A percentile compares a stretch with the other conserved stretches of the same genome.
phyloP scores from a whole-genome alignment of 2,329 filamentous ascomycete species.

The Aotearoamyces nothofagi region DNA sequence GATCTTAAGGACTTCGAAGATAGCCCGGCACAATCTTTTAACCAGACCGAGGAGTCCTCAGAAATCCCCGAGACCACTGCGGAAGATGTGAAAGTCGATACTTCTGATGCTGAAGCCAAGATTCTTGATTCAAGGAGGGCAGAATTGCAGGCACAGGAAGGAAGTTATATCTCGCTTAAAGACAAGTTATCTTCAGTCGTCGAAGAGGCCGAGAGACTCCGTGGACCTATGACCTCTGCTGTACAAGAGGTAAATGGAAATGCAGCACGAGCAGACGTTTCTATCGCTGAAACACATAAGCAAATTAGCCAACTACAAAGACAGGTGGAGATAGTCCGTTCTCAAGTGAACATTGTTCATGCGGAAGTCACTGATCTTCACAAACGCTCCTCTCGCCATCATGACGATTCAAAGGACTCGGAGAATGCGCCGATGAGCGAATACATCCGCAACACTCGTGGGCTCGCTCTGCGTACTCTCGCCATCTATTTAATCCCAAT shows the following conservation, averaged over 20 bases:
- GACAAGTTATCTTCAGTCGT: slow-evolving; percentile 1
- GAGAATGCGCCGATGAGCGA: slow-evolving; percentile 24
- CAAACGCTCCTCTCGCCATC: neutral
- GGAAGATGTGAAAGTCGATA: neutral
- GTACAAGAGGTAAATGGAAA: slow-evolving; percentile 2
- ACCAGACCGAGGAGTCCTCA: neutral
- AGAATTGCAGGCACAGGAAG: no score
- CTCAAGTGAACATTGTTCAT: neutral
- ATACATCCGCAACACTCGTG: slow-evolving; percentile 42
- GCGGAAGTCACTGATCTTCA: neutral
- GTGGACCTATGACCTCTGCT: slow-evolving; percentile 10
- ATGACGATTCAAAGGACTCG: neutral
- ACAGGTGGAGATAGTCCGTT: neutral
- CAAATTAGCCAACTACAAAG: neutral
- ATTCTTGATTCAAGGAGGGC: neutral
- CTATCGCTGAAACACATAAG: neutral
- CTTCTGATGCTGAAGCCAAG: neutral
- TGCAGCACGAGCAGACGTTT: slow-evolving; percentile 5
- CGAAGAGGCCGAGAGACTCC: slow-evolving; percentile 5
- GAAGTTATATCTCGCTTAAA: neutral
- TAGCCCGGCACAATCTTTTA: neutral
- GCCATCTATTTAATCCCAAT: slow-evolving; percentile 43
- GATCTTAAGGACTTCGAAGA: slow-evolving; percentile 14
- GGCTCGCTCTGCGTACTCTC: slow-evolving; percentile 37
- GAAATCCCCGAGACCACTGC: neutral